Evolutionary conservation across 192 early-diverging fungal species (phyloP), one percentile per base, ranked within the genome.

Genomic region (Phycomyces nitens): DNA sequence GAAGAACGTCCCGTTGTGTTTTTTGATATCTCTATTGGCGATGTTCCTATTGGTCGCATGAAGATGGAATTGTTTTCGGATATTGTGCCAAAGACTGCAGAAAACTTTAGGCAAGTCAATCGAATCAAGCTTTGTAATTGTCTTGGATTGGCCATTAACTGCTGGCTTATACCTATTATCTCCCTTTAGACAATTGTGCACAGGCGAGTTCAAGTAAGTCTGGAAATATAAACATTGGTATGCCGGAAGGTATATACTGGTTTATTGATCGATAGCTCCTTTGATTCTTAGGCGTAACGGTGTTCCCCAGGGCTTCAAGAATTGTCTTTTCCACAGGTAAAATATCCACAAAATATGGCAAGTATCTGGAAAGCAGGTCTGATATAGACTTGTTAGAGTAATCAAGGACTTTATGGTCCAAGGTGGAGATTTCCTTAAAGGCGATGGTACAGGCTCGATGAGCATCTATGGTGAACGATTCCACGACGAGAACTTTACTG

Each of bases 401-500:
- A 93, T 92, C 68, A 89, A 92, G 76, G 91, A 93, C 69, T 95
- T 94, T 75, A 95, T 95, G 93, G 84, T 92, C 1, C 93, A 94
- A 73, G 92, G 92, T 23, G 94, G 94, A 16, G 94, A 96, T 68
- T 94, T 94, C 59, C 42, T 94, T 44, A 96, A 96, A 80, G 88
- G 87, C 29, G 92, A 96, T 73, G 94, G 94, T 7, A 94, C 90
- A 23, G 94, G 94, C 39, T 85, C 81, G 5, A 75, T 89, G 70
- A 88, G 86, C 65, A 96, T 96, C 38, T 96, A 94, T 66, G 92
- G 92, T 16, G 87, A 85, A 8, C 83, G 77, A 41, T 88, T 86
- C 62, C 62, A 81, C 8, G 94, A 96, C 60, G 94, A 96, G 64
- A 94, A 89, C 74, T 96, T 96, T 77, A 69, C 65, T 27, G 76